Conservation (phyloP, 2,329 filamentous ascomycete species). For the Rugonectria rugulosa region DNA sequence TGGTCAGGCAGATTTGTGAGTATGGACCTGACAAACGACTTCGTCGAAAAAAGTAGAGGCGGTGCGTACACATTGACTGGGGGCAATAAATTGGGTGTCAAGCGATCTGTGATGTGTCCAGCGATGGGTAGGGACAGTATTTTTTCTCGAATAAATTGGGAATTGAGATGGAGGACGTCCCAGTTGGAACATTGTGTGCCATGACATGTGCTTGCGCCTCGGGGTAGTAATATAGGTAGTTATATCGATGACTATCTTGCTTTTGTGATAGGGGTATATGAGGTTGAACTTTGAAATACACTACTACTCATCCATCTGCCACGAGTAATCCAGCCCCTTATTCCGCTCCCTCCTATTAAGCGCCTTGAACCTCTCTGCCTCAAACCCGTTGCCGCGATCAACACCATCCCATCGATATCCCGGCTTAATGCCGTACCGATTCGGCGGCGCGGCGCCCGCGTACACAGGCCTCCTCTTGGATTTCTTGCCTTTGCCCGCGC, state of each 20-base stretch:
- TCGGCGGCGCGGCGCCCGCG: conserved; percentile 81
- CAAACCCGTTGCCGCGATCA: conserved; percentile 91
- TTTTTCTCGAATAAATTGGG: neutral
- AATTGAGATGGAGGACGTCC: too few species aligned
- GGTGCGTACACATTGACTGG: conserved; percentile 2
- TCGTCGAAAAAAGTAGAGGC: conserved; percentile 48
- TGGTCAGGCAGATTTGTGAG: conserved; percentile 64
- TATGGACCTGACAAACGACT: conserved; percentile 64
- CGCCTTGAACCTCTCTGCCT: conserved; percentile 90
- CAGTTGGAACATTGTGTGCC: too few species aligned
- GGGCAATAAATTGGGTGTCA: conserved; percentile 10
- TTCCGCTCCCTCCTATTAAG: conserved; percentile 79
- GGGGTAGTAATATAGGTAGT: too few species aligned
- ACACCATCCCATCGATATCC: conserved; percentile 98
- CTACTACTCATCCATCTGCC: conserved; percentile 92
- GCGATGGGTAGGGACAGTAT: neutral
- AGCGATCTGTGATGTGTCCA: conserved; percentile 13
- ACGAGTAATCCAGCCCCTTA: conserved; percentile 85
- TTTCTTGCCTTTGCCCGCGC: conserved; percentile 40
- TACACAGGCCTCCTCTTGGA: conserved; percentile 71
- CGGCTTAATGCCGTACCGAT: conserved; percentile 91
- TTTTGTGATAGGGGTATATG: conserved; percentile 32
- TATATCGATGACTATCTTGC: neutral
- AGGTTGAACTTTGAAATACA: conserved; percentile 16
- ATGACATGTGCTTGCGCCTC: too few species aligned